Evolutionary conservation across 2,329 filamentous ascomycete genomes (phyloP).

Genomic region (Fusarium sp.): DNA sequence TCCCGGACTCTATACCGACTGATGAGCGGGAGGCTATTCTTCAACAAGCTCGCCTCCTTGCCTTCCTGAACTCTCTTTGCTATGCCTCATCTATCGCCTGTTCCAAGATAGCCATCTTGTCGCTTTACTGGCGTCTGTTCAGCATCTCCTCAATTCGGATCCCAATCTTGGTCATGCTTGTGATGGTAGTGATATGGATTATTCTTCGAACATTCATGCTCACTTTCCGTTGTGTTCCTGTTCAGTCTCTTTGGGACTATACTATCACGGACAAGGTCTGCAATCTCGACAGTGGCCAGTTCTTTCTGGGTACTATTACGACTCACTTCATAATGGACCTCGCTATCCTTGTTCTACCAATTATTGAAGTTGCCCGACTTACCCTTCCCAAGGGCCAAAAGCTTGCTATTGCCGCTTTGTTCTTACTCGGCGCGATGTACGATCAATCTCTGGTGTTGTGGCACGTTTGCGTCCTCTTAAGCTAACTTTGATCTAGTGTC

Average conservation of each 20-base stretch:
- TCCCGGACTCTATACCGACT: slow-evolving; percentile 17
- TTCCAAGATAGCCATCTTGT: slow-evolving; percentile 47
- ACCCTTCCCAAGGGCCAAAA: neutral
- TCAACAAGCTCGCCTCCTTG: slow-evolving; percentile 26
- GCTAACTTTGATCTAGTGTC: slow-evolving; percentile 12
- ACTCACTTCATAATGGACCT: slow-evolving; percentile 51
- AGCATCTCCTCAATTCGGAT: slow-evolving; percentile 42
- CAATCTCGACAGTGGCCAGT: slow-evolving; percentile 46
- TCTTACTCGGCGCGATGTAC: slow-evolving; percentile 18
- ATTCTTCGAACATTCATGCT: slow-evolving; percentile 49
- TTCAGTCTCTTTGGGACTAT: slow-evolving; percentile 51
- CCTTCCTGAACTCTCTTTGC: slow-evolving; percentile 28
- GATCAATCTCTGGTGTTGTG: neutral
- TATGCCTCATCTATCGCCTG: slow-evolving; percentile 47
- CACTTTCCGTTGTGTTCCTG: slow-evolving; percentile 51
- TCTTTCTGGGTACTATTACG: slow-evolving; percentile 50
- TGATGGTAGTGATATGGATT: slow-evolving; percentile 43
- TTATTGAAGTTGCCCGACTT: slow-evolving; percentile 31
- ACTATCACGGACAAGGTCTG: slow-evolving; percentile 46
- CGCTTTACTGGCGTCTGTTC: slow-evolving; percentile 50
- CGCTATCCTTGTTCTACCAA: slow-evolving; percentile 47
- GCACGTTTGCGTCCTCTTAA: accelerated
- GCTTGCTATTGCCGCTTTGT: slow-evolving; percentile 6
- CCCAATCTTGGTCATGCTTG: slow-evolving; percentile 45
- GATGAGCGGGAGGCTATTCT: slow-evolving; percentile 19